These are phyloP conservation scores for Diaporthe sp. DNA, from an alignment of 2,329 filamentous ascomycete species.

Conservation along the genomic window DNA sequence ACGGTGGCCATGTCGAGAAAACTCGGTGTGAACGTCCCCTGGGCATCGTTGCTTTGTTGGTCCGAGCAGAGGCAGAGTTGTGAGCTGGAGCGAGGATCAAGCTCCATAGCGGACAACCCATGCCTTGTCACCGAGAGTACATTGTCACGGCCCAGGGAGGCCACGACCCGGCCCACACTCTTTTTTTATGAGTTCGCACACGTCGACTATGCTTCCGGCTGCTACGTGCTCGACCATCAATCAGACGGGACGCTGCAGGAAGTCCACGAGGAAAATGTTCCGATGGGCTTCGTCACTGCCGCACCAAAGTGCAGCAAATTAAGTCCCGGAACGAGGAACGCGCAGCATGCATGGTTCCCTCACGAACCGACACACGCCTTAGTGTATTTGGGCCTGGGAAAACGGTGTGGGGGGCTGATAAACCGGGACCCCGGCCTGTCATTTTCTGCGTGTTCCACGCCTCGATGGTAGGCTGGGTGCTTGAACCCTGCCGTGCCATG, in stretches of 20 bases:
- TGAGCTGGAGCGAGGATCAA: conserved; percentile 41
- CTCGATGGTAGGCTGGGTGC: conserved; percentile 33
- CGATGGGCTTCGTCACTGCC: conserved; percentile 21
- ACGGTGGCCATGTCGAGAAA: conserved; percentile 40
- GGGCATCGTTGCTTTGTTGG: conserved; percentile 41
- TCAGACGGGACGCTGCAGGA: conserved; percentile 29
- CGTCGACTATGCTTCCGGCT: conserved; percentile 16
- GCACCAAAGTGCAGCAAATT: conserved; percentile 13
- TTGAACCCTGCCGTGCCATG: conserved; percentile 42
- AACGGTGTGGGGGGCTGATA: conserved; percentile 27
- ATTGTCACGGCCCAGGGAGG: conserved; percentile 34
- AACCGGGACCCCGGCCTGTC: conserved; percentile 42
- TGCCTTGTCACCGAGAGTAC: conserved; percentile 35
- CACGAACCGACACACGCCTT: conserved; percentile 24
- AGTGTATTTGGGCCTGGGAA: conserved; percentile 16
- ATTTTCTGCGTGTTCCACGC: conserved; percentile 42
- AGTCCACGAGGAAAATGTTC: conserved; percentile 21
- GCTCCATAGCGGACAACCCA: conserved; percentile 42
- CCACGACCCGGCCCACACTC: conserved; percentile 35
- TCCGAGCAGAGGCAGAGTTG: conserved; percentile 41
- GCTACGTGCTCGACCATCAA: conserved; percentile 24
- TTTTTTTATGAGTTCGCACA: conserved; percentile 5
- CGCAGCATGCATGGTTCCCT: conserved; percentile 31
- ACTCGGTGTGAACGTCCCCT: conserved; percentile 41
- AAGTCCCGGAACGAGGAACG: conserved; percentile 14